Base-by-base conservation (phyloP, 345 rosid species). In the Hibiscus tridactylites region DNA sequence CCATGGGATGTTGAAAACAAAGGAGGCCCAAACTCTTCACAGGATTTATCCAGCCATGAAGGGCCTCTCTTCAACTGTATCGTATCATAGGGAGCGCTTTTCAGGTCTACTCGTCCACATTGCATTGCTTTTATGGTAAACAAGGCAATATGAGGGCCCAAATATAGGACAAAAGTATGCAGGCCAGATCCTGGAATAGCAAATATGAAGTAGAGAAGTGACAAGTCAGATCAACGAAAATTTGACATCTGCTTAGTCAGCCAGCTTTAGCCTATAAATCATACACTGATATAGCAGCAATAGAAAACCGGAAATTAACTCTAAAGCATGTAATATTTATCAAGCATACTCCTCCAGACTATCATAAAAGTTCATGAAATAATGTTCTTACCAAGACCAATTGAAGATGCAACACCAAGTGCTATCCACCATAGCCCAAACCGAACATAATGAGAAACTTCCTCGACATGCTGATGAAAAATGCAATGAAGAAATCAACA, bases 371-470 rank as follows among this genome's bases (percentile, higher is more conserved):
- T 21, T 44, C 28, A 54, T 31, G 58, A 7, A 74, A 46, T 42
- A 4, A 70, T 68, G 44, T 75, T 19, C 96, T 90, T 80, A 95
- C 99, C 99, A 65, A 95, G 97, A 77, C 99, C 99, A 73, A 95
- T 92, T 35, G 99, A 95, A 75, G 99, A 95, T 66, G 99, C 99
- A 61, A 95, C 96, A 52, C 99, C 99, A 76, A 95, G 97, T 37
- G 96, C 87, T 59, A 85, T 71, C 99, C 99, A 95, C 99, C 99
- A 95, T 72, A 92, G 80, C 68, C 91, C 90, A 85, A 81, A 92
- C 61, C 76, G 83, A 1, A 80, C 61, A 80, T 92, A 95, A 65
- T 79, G 81, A 49, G 85, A 80, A 53, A 95, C 79, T 81, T 95
- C 96, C 68, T 90, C 90, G 31, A 95, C 74, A 77, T 92, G 99